These are phyloP conservation scores for Persicaria tinctoria DNA, from an alignment of 148 eudicot genomes.

Conservation along the genomic window DNA sequence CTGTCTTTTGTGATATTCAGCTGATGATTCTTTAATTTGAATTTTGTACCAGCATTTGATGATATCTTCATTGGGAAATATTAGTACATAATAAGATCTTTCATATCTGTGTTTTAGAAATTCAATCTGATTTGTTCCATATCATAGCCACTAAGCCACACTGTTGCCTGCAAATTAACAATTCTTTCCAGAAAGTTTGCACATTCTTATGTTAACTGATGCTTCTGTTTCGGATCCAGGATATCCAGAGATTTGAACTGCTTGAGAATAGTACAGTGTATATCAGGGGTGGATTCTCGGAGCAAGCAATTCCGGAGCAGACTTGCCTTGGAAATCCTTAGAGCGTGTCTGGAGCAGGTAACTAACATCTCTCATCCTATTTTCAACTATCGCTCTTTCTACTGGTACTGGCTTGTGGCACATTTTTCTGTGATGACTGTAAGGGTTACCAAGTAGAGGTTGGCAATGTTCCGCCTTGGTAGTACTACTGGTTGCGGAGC, in stretches of 20 bases:
- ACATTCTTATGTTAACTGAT: neutral
- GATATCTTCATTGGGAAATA: too few species aligned
- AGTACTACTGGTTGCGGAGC: too few species aligned
- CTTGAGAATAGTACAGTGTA: constrained; percentile 58
- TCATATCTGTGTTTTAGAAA: neutral
- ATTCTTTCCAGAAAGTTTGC: neutral
- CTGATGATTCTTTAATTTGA: neutral
- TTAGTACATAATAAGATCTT: neutral
- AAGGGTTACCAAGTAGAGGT: neutral
- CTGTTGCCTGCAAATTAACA: neutral
- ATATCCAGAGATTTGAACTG: constrained; percentile 64
- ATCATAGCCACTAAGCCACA: neutral
- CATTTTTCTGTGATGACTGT: too few species aligned
- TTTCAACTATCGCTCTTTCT: neutral
- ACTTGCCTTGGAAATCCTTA: constrained; percentile 53
- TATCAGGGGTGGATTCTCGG: constrained; percentile 51
- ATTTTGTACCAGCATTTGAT: too few species aligned
- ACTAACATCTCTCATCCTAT: neutral
- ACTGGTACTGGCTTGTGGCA: neutral
- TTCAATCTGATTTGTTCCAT: too few species aligned
- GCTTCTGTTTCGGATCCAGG: constrained; percentile 29
- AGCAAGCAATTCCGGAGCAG: constrained; percentile 65
- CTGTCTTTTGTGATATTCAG: neutral
- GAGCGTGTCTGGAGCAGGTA: constrained; percentile 62
- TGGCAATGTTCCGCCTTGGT: neutral